Percentiles rank a stretch among this genome's conserved stretches.
phyloP scores from a whole-genome alignment of 306 rosid genomes.

The Astragalus membranaceus region DNA sequence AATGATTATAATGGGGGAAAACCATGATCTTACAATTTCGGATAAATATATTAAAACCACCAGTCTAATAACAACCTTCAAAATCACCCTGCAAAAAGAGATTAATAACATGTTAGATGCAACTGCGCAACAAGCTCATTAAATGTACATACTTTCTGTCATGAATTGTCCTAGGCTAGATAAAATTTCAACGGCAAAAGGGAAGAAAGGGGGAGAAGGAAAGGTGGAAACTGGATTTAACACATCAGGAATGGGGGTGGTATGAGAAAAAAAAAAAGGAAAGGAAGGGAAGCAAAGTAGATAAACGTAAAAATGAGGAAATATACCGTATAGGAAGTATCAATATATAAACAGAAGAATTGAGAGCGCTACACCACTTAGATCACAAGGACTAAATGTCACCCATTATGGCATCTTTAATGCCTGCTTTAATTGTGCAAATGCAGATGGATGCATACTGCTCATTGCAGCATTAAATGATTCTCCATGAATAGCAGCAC shows the following conservation, averaged over 20 bases:
- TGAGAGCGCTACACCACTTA: conserved; percentile 13
- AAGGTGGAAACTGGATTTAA: neutral
- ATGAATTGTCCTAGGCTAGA: neutral
- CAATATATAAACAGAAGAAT: conserved; percentile 30
- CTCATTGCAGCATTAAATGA: conserved; percentile 72
- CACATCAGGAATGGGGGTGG: neutral
- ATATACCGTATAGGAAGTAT: conserved; percentile 41
- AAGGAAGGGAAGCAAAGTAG: neutral
- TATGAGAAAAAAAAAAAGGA: neutral
- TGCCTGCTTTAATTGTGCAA: conserved; percentile 83
- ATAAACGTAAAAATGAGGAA: neutral
- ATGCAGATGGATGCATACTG: conserved; percentile 82
- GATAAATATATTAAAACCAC: conserved; percentile 25
- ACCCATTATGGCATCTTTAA: conserved; percentile 59
- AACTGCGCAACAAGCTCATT: neutral
- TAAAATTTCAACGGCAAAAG: neutral
- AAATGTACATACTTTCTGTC: neutral
- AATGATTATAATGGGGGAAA: conserved; percentile 27
- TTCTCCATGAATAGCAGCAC: conserved; percentile 88
- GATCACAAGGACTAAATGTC: conserved; percentile 8
- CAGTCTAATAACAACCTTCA: conserved; percentile 37
- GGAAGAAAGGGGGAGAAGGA: neutral
- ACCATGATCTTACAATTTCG: conserved; percentile 21
- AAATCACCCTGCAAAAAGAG: conserved; percentile 38
- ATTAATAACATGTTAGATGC: conserved; percentile 11